Evolutionary conservation across 2,329 filamentous ascomycete species (phyloP), one percentile per base, ranked within the genome.

Genomic region (Talaromyces verruculosus): DNA sequence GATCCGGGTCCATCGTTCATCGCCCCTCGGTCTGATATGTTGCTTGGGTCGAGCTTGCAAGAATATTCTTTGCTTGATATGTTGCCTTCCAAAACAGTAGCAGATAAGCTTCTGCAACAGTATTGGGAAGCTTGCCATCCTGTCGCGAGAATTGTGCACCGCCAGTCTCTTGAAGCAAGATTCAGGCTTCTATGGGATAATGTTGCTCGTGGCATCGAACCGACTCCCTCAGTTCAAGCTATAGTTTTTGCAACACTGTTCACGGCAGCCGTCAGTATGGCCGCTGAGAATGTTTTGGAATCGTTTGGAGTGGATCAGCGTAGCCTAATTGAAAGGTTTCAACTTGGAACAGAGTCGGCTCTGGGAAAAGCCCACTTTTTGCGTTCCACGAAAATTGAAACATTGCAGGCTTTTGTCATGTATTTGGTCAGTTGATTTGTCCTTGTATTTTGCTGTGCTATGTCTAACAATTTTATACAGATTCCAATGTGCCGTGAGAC

Each of bases 331-430:
- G 83, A 88, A 25, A 87, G 84, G 58, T 85, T 91, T 65, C 88
- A 88, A 70, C 79, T 88, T 58, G 89, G 85, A 1, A 87, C 88
- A 6, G 91, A 93, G 77, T 83, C 84, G 30, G 87, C 89, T 2
- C 78, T 93, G 39, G 84, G 84, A 45, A 87, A 87, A 72, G 89
- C 90, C 3, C 89, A 91, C 72, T 90, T 92, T 66, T 76, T 93
- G 41, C 82, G 88, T 41, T 91, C 89, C 0, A 91, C 86, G 0
- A 89, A 87, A 69, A 79, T 91, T n/a, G 89, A 92, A 75, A 91
- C 88, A 0, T 80, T 93, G 71, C 91, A 93, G 73, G 89, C 89
- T 0, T 89, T 92, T 71, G 86, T 92, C 41, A 89, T 92, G 82
- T 93, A 92, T 69, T 80, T 92, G 78, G 88, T 90, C 76, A 77